phyloP scores from a whole-genome alignment of 1,284 basidiomycete species.

The Microbotryum violaceum region DNA sequence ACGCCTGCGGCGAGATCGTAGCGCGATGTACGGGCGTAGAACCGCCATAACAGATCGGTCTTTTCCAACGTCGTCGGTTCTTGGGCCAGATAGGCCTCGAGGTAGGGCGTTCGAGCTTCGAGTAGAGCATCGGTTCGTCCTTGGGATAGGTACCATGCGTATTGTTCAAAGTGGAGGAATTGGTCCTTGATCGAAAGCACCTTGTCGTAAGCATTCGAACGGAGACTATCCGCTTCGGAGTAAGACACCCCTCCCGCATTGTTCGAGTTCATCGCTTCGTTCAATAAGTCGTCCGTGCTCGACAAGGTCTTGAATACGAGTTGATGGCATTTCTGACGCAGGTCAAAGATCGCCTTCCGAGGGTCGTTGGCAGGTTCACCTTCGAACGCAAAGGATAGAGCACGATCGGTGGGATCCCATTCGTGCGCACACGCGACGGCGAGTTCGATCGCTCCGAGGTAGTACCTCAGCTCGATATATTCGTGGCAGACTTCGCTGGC shows the following conservation, averaged over 20 bases:
- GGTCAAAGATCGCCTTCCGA: conserved; percentile 54
- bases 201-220: conserved; percentile 66
- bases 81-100: conserved; percentile 78
- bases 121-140: conserved; percentile 80
- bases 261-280: conserved; percentile 34
- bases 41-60: conserved; percentile 90
- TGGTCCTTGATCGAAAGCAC: conserved; percentile 79
- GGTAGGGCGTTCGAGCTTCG: conserved; percentile 73
- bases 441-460: conserved; percentile 72
- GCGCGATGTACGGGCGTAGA: conserved; percentile 84
- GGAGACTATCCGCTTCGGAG: conserved; percentile 58
- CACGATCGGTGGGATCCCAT: conserved; percentile 68
- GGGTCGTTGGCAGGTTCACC: conserved; percentile 56
- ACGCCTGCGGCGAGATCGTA: conserved; percentile 79
- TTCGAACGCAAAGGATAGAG: conserved; percentile 67
- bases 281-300: conserved; percentile 59
- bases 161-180: conserved; percentile 88
- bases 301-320: conserved; percentile 72
- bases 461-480: conserved; percentile 73
- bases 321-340: conserved; percentile 68
- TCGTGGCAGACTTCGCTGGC: conserved; percentile 76
- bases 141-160: conserved; percentile 81
- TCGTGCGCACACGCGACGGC: conserved; percentile 75
- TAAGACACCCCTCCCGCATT: conserved; percentile 31
- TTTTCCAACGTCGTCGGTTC: conserved; percentile 74